Evolutionary conservation across 148 eudicot genomes (phyloP), one percentile per base, ranked within the genome.

Genomic region (Chenopodium suecicum): DNA sequence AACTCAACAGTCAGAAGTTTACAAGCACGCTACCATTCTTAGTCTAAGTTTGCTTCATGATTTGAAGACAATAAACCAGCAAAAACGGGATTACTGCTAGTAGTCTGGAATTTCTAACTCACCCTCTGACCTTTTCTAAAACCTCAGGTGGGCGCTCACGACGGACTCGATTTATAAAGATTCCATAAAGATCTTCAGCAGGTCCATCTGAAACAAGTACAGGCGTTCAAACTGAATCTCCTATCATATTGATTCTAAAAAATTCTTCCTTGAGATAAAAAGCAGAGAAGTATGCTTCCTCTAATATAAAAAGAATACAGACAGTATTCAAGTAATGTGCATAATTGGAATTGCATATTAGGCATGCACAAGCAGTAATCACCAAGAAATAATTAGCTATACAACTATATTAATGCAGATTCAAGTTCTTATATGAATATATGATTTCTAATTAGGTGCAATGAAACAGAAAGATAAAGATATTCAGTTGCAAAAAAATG

Each of bases 101-200:
- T 16, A 47, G 32, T 62, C 11, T 9, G 16, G 69, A 70, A 34
- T 62, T 67, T 75, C 47, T 44, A 86, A 89, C 92, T 87, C 88
- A 96, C 99, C 99, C 98, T 82, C 92, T 96, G 77, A 96, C 88
- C 80, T 84, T 87, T 71, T 92, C 98, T 82, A 96, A 88, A 70
- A 86, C 83, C 88, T 94, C 95, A 22, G 98, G 94, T 34, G 99
- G 92, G 25, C 98, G 92, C 81, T 94, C 98, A 73, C 97, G 87
- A 23, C 99, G 95, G 32, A 96, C 97, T 85, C 93, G 87, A 83
- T 96, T 96, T n/a, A 96, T 96, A 82, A 94, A 96, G 81, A 96
- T 91, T 20, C 98, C 99, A 88, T 94, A 96, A 58, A 96, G 94
- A 89, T 94, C 99, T 85, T 96, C 98, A 31, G 99, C 97, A 76